Percentiles rank a stretch among this genome's conserved stretches.
phyloP scores from a whole-genome alignment of 1,284 basidiomycete species.

The Porogramme epimiltina region DNA sequence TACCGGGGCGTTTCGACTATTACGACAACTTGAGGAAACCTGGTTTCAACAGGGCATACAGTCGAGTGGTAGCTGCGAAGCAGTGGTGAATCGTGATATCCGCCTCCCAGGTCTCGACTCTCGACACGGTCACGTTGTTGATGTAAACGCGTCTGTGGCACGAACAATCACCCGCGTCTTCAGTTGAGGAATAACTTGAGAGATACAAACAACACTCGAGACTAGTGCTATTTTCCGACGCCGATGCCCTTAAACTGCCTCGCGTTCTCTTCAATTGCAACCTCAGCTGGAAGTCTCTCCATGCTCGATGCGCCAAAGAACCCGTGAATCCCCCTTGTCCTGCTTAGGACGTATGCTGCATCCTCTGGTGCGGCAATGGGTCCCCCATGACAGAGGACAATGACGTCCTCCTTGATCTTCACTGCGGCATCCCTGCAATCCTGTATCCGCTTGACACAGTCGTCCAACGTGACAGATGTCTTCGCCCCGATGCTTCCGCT shows the following conservation, averaged over 20 bases:
- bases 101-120: no score
- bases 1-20: no score
- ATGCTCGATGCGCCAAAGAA: constrained; percentile 30
- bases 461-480: constrained; percentile 25
- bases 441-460: constrained; percentile 23
- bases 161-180: no score
- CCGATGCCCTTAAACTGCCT: constrained; percentile 21
- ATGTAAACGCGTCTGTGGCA: no score
- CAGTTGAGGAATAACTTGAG: no score
- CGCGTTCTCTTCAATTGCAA: constrained; percentile 25
- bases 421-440: constrained; percentile 26
- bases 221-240: no score
- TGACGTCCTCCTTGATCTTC: constrained; percentile 20
- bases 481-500: constrained; percentile 27
- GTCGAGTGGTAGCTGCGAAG: no score
- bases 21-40: no score
- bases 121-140: no score
- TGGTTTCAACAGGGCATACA: no score
- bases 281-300: constrained; percentile 26
- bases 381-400: constrained; percentile 26
- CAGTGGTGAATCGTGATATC: no score
- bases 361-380: constrained; percentile 25
- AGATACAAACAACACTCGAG: no score
- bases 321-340: constrained; percentile 25
- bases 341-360: constrained; percentile 22